Evolutionary conservation across 352 stramenopile genomes (phyloP).

Genomic region (Albugo candida): DNA sequence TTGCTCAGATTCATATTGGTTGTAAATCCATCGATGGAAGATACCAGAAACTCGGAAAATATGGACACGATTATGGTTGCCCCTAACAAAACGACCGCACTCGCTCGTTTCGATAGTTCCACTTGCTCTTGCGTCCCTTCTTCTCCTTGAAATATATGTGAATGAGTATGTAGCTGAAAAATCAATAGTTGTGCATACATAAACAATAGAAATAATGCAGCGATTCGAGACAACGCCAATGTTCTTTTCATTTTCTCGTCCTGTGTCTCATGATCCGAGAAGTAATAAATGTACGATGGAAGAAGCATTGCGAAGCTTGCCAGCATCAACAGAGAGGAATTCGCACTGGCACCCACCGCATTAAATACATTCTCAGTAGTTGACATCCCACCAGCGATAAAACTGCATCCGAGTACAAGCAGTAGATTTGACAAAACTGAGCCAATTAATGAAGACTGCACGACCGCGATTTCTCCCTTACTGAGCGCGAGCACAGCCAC

Average conservation of each 20-base stretch:
- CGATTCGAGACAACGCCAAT: constrained; percentile 55
- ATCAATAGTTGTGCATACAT: constrained; percentile 90
- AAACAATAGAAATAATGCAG: constrained; percentile 67
- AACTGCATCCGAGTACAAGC: constrained; percentile 92
- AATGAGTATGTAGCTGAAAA: constrained; percentile 92
- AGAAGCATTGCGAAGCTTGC: constrained; percentile 86
- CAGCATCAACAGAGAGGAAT: constrained; percentile 89
- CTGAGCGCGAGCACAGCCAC: constrained; percentile 89
- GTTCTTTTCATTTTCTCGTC: constrained; percentile 44
- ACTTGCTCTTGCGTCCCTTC: constrained; percentile 43
- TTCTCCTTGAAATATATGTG: constrained; percentile 78
- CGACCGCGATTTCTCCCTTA: constrained; percentile 87
- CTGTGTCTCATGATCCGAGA: constrained; percentile 47
- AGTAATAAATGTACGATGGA: constrained; percentile 84
- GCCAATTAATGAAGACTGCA: constrained; percentile 92
- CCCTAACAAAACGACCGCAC: constrained; percentile 53
- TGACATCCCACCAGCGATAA: constrained; percentile 76
- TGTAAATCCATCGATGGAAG: constrained; percentile 63
- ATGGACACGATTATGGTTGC: constrained; percentile 82
- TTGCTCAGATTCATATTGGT: constrained; percentile 46
- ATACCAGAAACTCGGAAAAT: constrained; percentile 88
- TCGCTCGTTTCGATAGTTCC: constrained; percentile 56
- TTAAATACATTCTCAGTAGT: constrained; percentile 86
- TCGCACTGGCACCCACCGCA: constrained; percentile 78
- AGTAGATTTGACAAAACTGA: constrained; percentile 96